Evolutionary conservation across 2,329 filamentous ascomycete species (phyloP).

Genomic region (Colletotrichum euphorbiae): DNA sequence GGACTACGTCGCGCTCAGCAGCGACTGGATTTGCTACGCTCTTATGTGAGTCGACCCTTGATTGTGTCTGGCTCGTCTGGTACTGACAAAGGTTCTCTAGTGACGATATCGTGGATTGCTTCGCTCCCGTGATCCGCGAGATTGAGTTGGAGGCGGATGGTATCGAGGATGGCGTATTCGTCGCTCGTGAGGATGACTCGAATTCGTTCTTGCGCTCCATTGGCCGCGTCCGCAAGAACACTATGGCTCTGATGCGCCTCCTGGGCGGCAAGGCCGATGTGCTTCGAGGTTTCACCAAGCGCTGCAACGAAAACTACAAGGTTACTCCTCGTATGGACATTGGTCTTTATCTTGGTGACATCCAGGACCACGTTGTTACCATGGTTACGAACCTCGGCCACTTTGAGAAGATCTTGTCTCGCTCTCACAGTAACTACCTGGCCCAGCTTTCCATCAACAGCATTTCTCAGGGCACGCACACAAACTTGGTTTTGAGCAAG

Average conservation of each 20-base stretch:
- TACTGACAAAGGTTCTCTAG: slow-evolving; percentile 51
- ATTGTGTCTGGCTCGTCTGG: too few relatives aligned
- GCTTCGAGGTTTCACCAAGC: slow-evolving; percentile 95
- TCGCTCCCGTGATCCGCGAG: slow-evolving; percentile 87
- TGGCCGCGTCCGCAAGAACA: slow-evolving; percentile 90
- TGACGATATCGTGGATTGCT: slow-evolving; percentile 97
- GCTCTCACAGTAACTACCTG: slow-evolving; percentile 94
- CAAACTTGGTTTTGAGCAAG: slow-evolving; percentile 91
- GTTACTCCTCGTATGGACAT: slow-evolving; percentile 97
- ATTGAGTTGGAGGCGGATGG: slow-evolving; percentile 90
- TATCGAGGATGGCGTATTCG: slow-evolving; percentile 96
- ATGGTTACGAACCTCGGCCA: slow-evolving; percentile 98
- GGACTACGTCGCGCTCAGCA: slow-evolving; percentile 93
- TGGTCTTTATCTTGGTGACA: slow-evolving; percentile 94
- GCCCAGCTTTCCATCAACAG: slow-evolving; percentile 94
- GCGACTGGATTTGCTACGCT: slow-evolving; percentile 99
- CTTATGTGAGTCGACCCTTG: slow-evolving; percentile 75
- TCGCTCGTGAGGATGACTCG: slow-evolving; percentile 93
- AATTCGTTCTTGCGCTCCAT: slow-evolving; percentile 85
- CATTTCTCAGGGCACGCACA: slow-evolving; percentile 86
- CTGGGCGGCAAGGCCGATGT: slow-evolving; percentile 97
- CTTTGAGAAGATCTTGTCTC: slow-evolving; percentile 96
- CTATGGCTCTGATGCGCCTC: slow-evolving; percentile 91
- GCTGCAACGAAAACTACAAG: slow-evolving; percentile 97
- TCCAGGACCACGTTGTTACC: slow-evolving; percentile 98